Percentiles rank a stretch among this genome's conserved stretches.
These are phyloP conservation scores for Marchantia paleacea DNA, from an alignment of 225 moss, liverwort and hornwort genomes.

Conservation along the genomic window DNA sequence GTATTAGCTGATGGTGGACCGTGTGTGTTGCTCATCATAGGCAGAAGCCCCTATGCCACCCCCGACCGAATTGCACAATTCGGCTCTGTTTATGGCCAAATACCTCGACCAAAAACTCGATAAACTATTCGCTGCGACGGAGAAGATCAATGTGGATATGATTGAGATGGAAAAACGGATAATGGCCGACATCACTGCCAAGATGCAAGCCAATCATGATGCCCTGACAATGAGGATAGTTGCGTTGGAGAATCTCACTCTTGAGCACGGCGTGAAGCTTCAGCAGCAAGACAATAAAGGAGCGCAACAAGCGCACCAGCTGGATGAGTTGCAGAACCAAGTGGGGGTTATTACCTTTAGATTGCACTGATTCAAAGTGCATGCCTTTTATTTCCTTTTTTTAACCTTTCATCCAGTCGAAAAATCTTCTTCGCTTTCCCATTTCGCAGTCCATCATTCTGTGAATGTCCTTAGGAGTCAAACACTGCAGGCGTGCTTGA, in stretches of 20 bases:
- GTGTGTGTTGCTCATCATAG: constrained; percentile 15
- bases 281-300: constrained; percentile 44
- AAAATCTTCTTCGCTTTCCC: background rate
- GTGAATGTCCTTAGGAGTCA: background rate
- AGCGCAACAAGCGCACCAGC: constrained; percentile 44
- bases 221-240: constrained; percentile 43
- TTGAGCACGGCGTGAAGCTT: constrained; percentile 52
- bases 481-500: background rate
- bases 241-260: constrained; percentile 42
- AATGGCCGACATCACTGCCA: constrained; percentile 49
- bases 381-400: background rate
- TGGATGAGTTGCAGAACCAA: constrained; percentile 65
- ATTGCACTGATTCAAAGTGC: constrained; percentile 36
- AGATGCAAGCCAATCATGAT: constrained; percentile 54
- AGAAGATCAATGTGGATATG: constrained; percentile 47
- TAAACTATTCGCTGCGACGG: constrained; percentile 43
- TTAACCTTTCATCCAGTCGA: background rate
- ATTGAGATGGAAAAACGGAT: constrained; percentile 52
- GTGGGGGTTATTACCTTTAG: constrained; percentile 79
- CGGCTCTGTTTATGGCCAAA: constrained; percentile 41
- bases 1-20: background rate
- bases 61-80: constrained; percentile 47
- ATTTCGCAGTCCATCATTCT: background rate
- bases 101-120: constrained; percentile 52
- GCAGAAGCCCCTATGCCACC: constrained; percentile 39